Base-by-base conservation (phyloP, 1,284 basidiomycete species). In the Pisolithus thermaeus region DNA sequence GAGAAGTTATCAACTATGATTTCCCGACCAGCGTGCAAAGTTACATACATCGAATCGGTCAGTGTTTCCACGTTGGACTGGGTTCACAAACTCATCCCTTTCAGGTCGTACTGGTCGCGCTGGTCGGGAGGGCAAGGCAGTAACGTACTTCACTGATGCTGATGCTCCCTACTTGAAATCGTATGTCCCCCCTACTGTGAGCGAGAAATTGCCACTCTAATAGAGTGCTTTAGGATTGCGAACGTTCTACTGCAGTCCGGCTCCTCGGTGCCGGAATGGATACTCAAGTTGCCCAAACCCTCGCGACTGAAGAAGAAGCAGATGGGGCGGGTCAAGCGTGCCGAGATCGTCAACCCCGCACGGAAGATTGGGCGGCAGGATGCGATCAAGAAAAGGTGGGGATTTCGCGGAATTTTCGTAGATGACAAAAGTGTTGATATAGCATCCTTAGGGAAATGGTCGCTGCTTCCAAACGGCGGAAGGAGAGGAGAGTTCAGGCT, bases 1-100 rank as follows among this genome's bases (percentile, higher is more conserved):
- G 88, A 56, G 86, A 97, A 60, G 95, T 99, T 11, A 88, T 99
- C 67, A 99, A 97, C 70, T 97, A 94, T 63, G 94, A 97, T 69
- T 96, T 97, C 69, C 94, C 94, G 2, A 92, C 88, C 49, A 93
- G 84, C 51, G 87, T 96, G 2, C 93, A 97, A 67, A 92, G 87
- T 61, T 99, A 99, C 64, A 83, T 99, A 32, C 96, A 99, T 70
- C 80, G 96, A 25, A 97, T 99, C 53, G 96, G 91, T 80, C 46
- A 55, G 77, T 62, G 27, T 18, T 25, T 4, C 22, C 44, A 20
- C 40, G 16, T 40, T 22, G 7, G 23, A 32, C 22, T 18, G 3
- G 40, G 5, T 9, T 11, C 4, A 42, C 12, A 36, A 9, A 43
- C 47, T 58, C 35, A 50, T 48, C n/a, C 4, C 42, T 54, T 23